Evolutionary conservation across 2,329 filamentous ascomycete species (phyloP).

Genomic region (Chaetomiaceae sp.): DNA sequence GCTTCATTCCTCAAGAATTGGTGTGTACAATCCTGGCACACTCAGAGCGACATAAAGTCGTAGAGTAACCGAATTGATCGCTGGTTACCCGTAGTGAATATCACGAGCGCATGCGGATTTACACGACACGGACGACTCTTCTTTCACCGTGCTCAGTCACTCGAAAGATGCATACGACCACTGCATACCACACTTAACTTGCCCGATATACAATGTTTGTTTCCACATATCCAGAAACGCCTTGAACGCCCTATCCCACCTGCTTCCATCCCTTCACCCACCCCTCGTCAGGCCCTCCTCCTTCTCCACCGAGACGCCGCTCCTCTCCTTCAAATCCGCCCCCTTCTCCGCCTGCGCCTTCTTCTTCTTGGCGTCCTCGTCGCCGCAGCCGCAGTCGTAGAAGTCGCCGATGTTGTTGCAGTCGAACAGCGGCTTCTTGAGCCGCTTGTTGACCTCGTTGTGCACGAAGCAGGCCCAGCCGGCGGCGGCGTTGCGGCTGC

Average conservation of each 20-base stretch:
- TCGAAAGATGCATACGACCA: not conserved
- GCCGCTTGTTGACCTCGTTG: constrained; percentile 59
- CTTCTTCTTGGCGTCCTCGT: constrained; percentile 49
- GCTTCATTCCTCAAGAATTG: no score
- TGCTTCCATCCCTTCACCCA: constrained; percentile 13
- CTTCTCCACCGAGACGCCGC: constrained; percentile 19
- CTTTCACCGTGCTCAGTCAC: no score
- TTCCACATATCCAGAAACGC: constrained; percentile 4
- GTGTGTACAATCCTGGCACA: no score
- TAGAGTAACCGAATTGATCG: no score
- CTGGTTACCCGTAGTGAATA: no score
- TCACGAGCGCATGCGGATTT: no score
- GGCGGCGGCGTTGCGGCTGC: constrained; percentile 56
- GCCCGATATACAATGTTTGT: not conserved
- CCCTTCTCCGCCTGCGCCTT: constrained; percentile 24
- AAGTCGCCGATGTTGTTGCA: constrained; percentile 63
- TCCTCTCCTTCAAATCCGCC: constrained; percentile 24
- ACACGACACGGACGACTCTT: no score
- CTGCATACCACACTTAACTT: no score
- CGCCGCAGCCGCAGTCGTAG: constrained; percentile 66
- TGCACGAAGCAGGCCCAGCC: constrained; percentile 65
- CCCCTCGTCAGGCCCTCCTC: constrained; percentile 24
- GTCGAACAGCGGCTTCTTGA: constrained; percentile 57
- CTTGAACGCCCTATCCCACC: not conserved
- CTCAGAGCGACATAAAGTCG: no score